These are phyloP conservation scores for Tetrastigma voinierianum DNA, from an alignment of 164 flowering plant genomes.

Conservation along the genomic window DNA sequence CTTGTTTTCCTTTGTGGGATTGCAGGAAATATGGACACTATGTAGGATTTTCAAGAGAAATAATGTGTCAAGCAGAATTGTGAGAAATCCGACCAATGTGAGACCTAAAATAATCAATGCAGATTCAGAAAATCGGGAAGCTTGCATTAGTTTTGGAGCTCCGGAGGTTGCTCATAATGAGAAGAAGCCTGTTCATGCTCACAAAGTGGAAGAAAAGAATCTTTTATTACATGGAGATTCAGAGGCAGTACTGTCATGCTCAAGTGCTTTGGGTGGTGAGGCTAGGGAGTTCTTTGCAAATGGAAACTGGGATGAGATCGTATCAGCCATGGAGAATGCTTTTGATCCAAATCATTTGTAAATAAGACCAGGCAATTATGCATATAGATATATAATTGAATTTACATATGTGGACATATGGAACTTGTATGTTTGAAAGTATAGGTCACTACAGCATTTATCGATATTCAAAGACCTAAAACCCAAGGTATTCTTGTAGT, in stretches of 20 bases:
- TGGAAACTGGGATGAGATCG: constrained; percentile 56
- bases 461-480: too few species aligned
- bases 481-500: too few species aligned
- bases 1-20: background rate
- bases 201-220: constrained; percentile 12
- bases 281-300: constrained; percentile 13
- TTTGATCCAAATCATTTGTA: constrained; percentile 13
- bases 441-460: too few species aligned
- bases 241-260: constrained; percentile 6
- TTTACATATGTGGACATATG: too few species aligned
- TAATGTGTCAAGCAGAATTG: constrained; percentile 35
- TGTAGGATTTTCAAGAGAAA: constrained; percentile 81
- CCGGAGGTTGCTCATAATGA: constrained; percentile 10
- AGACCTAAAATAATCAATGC: constrained; percentile 33
- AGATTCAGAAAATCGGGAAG: constrained; percentile 26
- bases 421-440: too few species aligned
- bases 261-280: constrained; percentile 12
- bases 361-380: too few species aligned
- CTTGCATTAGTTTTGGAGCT: constrained; percentile 21
- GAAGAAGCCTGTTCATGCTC: constrained; percentile 15
- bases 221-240: constrained; percentile 4
- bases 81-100: constrained; percentile 13
- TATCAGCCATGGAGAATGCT: constrained; percentile 37
- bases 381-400: too few species aligned
- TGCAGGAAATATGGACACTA: constrained; percentile 93